Conservation (phyloP, 805 yeast species). For the Maudiozyma bulderi region DNA sequence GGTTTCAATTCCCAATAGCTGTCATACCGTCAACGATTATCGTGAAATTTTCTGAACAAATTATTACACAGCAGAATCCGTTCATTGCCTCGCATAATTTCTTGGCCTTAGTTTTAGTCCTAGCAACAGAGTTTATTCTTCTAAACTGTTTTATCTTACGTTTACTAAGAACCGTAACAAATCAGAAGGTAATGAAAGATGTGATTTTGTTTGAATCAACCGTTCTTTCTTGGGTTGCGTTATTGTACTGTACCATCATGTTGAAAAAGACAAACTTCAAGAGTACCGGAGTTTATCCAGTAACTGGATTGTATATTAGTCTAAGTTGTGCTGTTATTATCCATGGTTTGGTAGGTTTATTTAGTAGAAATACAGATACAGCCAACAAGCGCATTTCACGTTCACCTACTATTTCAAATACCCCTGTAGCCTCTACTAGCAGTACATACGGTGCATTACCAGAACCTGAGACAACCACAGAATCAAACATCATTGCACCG, state of each 20-base stretch:
- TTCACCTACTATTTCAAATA: no score
- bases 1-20: constrained; percentile 55
- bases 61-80: constrained; percentile 38
- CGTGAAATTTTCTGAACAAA: constrained; percentile 30
- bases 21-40: constrained; percentile 36
- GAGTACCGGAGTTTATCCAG: constrained; percentile 40
- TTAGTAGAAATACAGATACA: not conserved
- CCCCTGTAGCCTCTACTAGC: no score
- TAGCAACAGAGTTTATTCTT: constrained; percentile 40
- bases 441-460: not conserved
- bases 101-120: constrained; percentile 39
- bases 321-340: constrained; percentile 1
- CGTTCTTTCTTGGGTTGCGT: constrained; percentile 45
- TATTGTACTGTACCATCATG: constrained; percentile 42
- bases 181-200: constrained; percentile 52
- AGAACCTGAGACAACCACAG: not conserved
- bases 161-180: constrained; percentile 29
- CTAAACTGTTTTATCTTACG: constrained; percentile 48
- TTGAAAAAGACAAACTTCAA: constrained; percentile 38
- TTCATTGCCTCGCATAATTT: constrained; percentile 43
- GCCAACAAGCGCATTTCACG: no score
- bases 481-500: not conserved
- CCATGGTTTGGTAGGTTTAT: not conserved
- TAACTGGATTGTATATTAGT: constrained; percentile 36
- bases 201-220: constrained; percentile 46